Evolutionary conservation across 441 rosid species (phyloP).

Genomic region (Erodium moschatum): DNA sequence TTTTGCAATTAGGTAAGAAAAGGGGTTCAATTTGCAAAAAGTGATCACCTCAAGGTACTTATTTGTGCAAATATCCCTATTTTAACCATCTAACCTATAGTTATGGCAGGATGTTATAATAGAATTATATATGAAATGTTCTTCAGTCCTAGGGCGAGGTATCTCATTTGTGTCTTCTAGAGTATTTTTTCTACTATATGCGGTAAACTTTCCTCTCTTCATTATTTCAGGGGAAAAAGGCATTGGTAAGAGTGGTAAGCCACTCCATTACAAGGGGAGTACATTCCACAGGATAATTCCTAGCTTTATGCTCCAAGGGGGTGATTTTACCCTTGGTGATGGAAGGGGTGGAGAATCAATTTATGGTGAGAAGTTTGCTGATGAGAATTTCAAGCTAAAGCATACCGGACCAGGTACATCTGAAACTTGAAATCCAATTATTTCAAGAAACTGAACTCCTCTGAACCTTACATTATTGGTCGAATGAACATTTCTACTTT

Average conservation of each 20-base stretch:
- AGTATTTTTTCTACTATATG: too few relatives aligned
- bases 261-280: conserved; percentile 74
- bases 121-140: too few relatives aligned
- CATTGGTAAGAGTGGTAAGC: conserved; percentile 66
- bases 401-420: conserved; percentile 68
- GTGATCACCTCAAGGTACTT: too few relatives aligned
- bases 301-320: conserved; percentile 84
- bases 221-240: conserved; percentile 67
- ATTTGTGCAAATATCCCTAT: too few relatives aligned
- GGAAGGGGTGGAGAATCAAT: conserved; percentile 93
- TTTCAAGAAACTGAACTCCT: not conserved
- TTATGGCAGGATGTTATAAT: not conserved
- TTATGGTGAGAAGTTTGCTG: conserved; percentile 34
- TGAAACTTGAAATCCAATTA: conserved; percentile 29
- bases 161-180: too few relatives aligned
- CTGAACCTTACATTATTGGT: not conserved
- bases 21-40: too few relatives aligned
- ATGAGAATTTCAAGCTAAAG: conserved; percentile 74
- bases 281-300: conserved; percentile 80
- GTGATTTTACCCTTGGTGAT: conserved; percentile 73
- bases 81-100: not conserved
- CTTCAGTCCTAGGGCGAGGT: too few relatives aligned
- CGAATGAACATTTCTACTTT: not conserved
- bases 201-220: conserved; percentile 8
- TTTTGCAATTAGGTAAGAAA: too few relatives aligned